Evolutionary conservation across 495 filamentous ascomycete species (phyloP).

Genomic region (Podospora conica): DNA sequence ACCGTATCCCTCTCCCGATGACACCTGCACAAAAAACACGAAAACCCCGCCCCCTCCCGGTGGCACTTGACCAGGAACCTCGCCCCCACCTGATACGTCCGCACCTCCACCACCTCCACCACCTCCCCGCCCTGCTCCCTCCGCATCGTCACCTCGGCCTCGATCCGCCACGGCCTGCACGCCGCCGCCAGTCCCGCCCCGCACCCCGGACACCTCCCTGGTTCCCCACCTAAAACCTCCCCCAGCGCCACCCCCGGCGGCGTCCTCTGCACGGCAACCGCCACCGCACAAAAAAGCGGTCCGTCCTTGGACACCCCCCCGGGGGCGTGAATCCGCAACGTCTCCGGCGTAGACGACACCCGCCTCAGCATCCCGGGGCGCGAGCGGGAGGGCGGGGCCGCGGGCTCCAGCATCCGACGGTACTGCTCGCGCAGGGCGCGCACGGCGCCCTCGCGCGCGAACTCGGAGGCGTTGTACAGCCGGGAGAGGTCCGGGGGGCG

Average conservation of each 20-base stretch:
- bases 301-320: conserved; percentile 1
- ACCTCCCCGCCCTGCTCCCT: background rate
- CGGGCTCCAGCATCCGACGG: conserved; percentile 23
- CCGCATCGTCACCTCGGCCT: conserved; percentile 23
- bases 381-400: conserved; percentile 7
- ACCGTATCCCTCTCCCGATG: conserved; percentile 28
- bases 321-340: background rate
- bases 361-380: conserved; percentile 17
- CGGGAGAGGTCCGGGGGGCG: conserved; percentile 18
- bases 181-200: conserved; percentile 2
- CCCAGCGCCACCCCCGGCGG: conserved; percentile 3
- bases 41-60: conserved; percentile 23
- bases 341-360: conserved; percentile 24
- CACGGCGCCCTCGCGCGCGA: conserved; percentile 30
- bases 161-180: conserved; percentile 23
- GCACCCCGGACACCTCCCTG: conserved; percentile 26
- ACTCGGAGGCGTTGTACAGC: conserved; percentile 32
- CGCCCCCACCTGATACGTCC: conserved; percentile 24
- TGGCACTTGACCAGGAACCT: conserved; percentile 35
- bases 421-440: conserved; percentile 34
- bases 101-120: conserved; percentile 13
- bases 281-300: conserved; percentile 29
- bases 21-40: conserved; percentile 26
- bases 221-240: background rate
- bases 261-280: conserved; percentile 21